These are phyloP conservation scores for Stephania cephalantha DNA, from an alignment of 164 flowering plant species.

Conservation along the genomic window DNA sequence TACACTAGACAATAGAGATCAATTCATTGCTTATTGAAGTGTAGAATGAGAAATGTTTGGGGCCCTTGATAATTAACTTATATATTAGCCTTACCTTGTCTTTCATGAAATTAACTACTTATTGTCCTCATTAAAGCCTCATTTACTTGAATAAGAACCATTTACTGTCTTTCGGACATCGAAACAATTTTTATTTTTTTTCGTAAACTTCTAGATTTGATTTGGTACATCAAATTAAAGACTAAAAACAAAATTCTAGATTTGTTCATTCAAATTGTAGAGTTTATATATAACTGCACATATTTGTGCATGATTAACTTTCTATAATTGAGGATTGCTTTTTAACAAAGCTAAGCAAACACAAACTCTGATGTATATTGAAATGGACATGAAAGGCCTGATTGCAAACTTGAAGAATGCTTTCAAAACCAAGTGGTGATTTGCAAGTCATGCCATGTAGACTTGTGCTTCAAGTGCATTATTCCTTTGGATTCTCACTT, in stretches of 20 bases:
- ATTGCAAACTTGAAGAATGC: neutral
- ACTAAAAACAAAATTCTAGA: no score
- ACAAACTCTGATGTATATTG: neutral
- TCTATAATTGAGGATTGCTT: neutral
- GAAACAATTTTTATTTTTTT: neutral
- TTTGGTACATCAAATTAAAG: neutral
- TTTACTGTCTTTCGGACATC: neutral
- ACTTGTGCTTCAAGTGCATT: conserved; percentile 64
- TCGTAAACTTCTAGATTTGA: neutral
- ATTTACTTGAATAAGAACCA: neutral
- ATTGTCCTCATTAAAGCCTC: neutral
- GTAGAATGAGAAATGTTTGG: neutral
- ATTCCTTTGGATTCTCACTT: neutral
- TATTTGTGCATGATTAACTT: neutral
- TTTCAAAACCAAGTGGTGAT: conserved; percentile 37
- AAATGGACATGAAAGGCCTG: neutral
- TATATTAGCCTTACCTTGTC: neutral
- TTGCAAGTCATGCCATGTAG: conserved; percentile 69
- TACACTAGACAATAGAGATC: neutral
- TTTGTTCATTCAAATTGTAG: no score
- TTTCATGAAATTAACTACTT: no score
- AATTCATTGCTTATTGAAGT: neutral
- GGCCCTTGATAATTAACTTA: neutral
- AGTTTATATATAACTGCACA: no score
- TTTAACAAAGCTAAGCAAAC: conserved; percentile 1